phyloP scores from a whole-genome alignment of 106 monocot genomes.

The Alisma plantagoaquatica region DNA sequence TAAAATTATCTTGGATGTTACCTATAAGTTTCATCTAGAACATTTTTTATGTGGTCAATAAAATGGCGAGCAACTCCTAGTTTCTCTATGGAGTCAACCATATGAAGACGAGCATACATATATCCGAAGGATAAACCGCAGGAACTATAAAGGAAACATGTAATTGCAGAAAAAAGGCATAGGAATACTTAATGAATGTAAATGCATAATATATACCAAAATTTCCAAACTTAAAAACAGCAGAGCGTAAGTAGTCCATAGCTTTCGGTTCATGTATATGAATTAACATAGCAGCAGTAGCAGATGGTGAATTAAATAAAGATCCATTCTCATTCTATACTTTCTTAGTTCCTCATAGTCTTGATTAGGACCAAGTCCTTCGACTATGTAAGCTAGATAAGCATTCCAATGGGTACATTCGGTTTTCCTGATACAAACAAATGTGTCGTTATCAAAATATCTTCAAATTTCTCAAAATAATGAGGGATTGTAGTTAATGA shows the following conservation, averaged over 20 bases:
- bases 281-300: constrained; percentile 60
- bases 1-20: constrained; percentile 11
- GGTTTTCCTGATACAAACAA: constrained; percentile 12
- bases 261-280: constrained; percentile 40
- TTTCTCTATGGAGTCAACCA: constrained; percentile 59
- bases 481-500: neutral
- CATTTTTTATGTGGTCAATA: constrained; percentile 36
- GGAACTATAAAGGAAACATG: constrained; percentile 41
- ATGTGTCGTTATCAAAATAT: neutral
- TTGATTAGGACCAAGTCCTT: constrained; percentile 51
- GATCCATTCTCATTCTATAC: constrained; percentile 77
- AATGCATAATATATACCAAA: constrained; percentile 32
- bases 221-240: constrained; percentile 42
- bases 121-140: constrained; percentile 44
- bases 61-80: constrained; percentile 62
- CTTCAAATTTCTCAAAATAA: neutral
- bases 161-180: neutral
- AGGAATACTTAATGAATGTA: neutral
- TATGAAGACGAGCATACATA: constrained; percentile 36
- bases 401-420: constrained; percentile 34
- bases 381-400: constrained; percentile 72
- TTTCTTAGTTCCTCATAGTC: constrained; percentile 55
- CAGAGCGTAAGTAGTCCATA: constrained; percentile 38
- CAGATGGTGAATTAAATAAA: constrained; percentile 79
- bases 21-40: constrained; percentile 72